Conservation (phyloP, 768 basidiomycete species). For the Termitomyces heimii region DNA sequence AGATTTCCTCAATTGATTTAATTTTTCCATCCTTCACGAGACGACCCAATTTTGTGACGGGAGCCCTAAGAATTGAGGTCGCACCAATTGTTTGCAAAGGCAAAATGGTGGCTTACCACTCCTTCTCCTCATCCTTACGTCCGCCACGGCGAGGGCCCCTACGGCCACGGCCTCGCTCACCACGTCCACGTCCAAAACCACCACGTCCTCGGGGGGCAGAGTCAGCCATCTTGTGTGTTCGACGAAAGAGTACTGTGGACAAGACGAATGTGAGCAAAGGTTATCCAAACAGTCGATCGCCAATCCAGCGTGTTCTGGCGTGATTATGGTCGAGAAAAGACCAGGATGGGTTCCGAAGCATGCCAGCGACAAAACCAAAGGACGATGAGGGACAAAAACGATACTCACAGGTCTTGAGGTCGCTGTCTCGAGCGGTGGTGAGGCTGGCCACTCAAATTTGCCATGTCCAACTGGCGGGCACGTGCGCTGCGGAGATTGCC, state of each 20-base stretch:
- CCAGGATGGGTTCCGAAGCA: background rate
- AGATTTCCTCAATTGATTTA: conserved; percentile 99
- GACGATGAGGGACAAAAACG: conserved; percentile 3
- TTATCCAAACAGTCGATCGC: conserved; percentile 33
- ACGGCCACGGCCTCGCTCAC: conserved; percentile 85
- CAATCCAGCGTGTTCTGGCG: conserved; percentile 43
- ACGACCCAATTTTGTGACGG: conserved; percentile 98
- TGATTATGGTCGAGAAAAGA: conserved; percentile 6
- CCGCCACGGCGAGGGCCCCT: conserved; percentile 92
- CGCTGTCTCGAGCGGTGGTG: conserved; percentile 33
- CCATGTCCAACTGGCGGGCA: conserved; percentile 3
- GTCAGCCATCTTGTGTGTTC: conserved; percentile 67
- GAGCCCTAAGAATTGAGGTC: conserved; percentile 57
- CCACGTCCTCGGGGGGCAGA: conserved; percentile 61
- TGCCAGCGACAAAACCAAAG: conserved; percentile 2
- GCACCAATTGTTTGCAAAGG: conserved; percentile 1
- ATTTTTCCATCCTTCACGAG: conserved; percentile 99
- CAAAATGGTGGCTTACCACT: conserved; percentile 66
- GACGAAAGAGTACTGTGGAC: conserved; percentile 13
- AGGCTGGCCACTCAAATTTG: conserved; percentile 17
- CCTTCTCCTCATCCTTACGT: conserved; percentile 99
- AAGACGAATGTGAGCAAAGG: conserved; percentile 19
- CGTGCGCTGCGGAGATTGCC: conserved; percentile 14
- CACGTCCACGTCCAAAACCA: conserved; percentile 84
- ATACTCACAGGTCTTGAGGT: conserved; percentile 33